Base-by-base conservation (phyloP, 495 filamentous ascomycete genomes). In the Articulospora tetracladia region DNA sequence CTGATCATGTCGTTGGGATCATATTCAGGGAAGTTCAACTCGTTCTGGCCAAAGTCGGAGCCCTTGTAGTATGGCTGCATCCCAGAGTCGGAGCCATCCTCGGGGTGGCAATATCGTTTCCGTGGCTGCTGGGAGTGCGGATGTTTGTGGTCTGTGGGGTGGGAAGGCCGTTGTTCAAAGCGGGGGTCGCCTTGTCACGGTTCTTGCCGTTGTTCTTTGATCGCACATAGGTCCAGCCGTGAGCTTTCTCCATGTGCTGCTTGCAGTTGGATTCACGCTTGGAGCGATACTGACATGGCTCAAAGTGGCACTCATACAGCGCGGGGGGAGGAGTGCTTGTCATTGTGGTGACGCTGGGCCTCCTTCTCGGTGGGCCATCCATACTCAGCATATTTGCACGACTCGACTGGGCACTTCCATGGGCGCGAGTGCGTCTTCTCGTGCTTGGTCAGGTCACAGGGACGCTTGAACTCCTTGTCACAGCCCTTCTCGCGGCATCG, bases 321-420 rank as follows among this genome's bases (percentile, higher is more conserved):
- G 81, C 74, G 3, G 94, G 91, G 30, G n/a, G 77, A 70, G 28
- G 90, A 90, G 75, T 98, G 94, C 74, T 93, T 96, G 75, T 98
- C 94, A 68, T 97, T 97, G 70, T 89, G 80, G 69, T 98, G 94
- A 49, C 94, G 87, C 67, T 97, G 93, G 66, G 91, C 86, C 75
- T 98, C 94, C 75, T 98, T 98, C 74, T 97, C 92, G 1, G 94
- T 98, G 6, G 94, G 93, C 88, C 93, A 98, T 24, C 94, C 94
- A 66, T 89, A 82, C 25, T 86, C 81, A 68, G 87, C 74, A 73
- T 93, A 98, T 69, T 92, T 94, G 86, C 94, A 98, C 17, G 78
- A 83, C 44, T 78, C 64, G 4, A 89, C 79, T 1, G 84, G 79
- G 73, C 94, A 98, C 74, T 98, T 98, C 87, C 88, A 97, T 2